A percentile compares a stretch with the other conserved stretches of the same genome.
These are phyloP conservation scores for Termitomyces sp. DNA, from an alignment of 1,284 basidiomycete genomes.

Conservation along the genomic window DNA sequence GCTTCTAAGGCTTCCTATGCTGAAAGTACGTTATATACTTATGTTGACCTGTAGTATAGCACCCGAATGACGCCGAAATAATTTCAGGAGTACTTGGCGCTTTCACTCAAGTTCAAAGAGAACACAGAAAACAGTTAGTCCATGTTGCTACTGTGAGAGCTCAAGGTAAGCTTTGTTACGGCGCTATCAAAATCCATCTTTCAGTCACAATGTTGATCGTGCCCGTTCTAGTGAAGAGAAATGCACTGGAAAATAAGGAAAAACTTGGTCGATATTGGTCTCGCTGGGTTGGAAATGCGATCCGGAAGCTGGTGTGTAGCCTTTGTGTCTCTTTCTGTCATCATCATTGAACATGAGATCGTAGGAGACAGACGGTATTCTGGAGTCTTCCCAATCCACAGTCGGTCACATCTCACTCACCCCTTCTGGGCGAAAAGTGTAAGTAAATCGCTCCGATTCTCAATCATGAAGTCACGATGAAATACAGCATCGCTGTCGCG, in stretches of 20 bases:
- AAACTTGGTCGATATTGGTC: slow-evolving; percentile 46
- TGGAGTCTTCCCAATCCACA: slow-evolving; percentile 27
- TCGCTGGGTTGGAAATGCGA: slow-evolving; percentile 43
- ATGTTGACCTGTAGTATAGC: background rate
- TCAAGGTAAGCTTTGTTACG: slow-evolving; percentile 29
- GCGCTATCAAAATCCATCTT: background rate
- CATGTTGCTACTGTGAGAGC: slow-evolving; percentile 43
- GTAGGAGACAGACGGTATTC: slow-evolving; percentile 39
- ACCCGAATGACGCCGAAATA: background rate
- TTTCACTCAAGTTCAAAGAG: slow-evolving; percentile 37
- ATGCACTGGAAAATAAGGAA: slow-evolving; percentile 39
- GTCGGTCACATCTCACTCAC: slow-evolving; percentile 37
- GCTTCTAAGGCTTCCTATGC: slow-evolving; percentile 35
- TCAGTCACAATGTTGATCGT: background rate
- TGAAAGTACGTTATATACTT: slow-evolving; percentile 35
- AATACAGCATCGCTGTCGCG: slow-evolving; percentile 27
- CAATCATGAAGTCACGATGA: background rate
- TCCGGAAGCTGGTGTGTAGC: slow-evolving; percentile 39
- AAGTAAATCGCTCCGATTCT: slow-evolving; percentile 15
- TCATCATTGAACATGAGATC: background rate
- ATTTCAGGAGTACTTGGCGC: slow-evolving; percentile 41
- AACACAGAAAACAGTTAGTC: slow-evolving; percentile 37
- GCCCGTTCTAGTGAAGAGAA: slow-evolving; percentile 37
- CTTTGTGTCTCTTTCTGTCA: background rate
- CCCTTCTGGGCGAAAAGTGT: slow-evolving; percentile 41